Percentiles rank a stretch among this genome's conserved stretches.
These are phyloP conservation scores for Plasmodium yoelii DNA, from an alignment of 169 alveolate genomes.

Conservation along the genomic window DNA sequence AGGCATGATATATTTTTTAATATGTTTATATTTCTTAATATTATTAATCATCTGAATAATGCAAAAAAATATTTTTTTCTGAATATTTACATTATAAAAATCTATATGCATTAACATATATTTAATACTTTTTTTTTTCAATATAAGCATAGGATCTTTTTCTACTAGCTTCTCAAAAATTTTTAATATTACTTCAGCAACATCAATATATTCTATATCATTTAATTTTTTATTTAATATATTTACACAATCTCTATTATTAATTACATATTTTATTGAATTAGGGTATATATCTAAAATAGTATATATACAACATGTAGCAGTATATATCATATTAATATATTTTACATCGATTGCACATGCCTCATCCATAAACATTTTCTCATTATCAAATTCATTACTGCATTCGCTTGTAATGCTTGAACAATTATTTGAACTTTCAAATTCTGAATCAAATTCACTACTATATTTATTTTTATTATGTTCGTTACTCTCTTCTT, in stretches of 20 bases:
- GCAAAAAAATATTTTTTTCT: conserved; percentile 75
- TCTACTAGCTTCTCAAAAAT: conserved; percentile 75
- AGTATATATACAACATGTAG: conserved; percentile 71
- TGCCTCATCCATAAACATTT: conserved; percentile 33
- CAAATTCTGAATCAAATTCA: conserved; percentile 19
- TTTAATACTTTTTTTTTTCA: conserved; percentile 72
- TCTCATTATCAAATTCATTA: conserved; percentile 35
- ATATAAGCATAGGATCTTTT: conserved; percentile 75
- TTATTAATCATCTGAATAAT: conserved; percentile 76
- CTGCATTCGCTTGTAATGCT: conserved; percentile 65
- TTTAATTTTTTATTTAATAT: conserved; percentile 67
- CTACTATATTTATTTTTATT: conserved; percentile 19
- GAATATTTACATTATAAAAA: conserved; percentile 73
- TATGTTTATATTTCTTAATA: conserved; percentile 69
- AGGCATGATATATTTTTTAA: conserved; percentile 70
- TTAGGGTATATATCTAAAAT: conserved; percentile 66
- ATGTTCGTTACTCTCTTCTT: conserved; percentile 14
- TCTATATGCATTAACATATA: conserved; percentile 77
- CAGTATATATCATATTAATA: conserved; percentile 65
- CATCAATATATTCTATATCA: conserved; percentile 77
- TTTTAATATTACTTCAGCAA: conserved; percentile 72
- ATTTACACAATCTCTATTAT: conserved; percentile 54
- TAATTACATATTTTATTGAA: conserved; percentile 51
- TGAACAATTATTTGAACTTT: conserved; percentile 26
- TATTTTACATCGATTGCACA: conserved; percentile 63